Evolutionary conservation across 305 asterid species (phyloP).

Genomic region (Plantago lanceolata): DNA sequence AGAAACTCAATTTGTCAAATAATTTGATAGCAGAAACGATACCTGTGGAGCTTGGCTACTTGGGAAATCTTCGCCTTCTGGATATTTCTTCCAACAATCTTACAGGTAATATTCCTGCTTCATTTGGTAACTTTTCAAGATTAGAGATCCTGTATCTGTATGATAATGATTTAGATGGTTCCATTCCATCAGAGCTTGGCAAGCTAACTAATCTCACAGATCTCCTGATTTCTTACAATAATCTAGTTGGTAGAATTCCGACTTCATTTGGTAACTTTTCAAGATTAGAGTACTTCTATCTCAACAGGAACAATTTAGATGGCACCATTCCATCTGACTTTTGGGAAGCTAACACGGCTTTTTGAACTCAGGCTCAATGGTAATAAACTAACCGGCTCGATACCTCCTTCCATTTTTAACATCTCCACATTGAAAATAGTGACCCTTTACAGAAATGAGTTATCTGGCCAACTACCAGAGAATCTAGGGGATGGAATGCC

Average conservation of each 20-base stretch:
- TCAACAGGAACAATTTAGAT: conserved; percentile 19
- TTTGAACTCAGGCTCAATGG: conserved; percentile 12
- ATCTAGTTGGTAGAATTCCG: conserved; percentile 22
- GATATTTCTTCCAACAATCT: conserved; percentile 29
- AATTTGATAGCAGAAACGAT: conserved; percentile 29
- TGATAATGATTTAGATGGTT: conserved; percentile 23
- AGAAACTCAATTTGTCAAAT: conserved; percentile 26
- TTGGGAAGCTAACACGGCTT: conserved; percentile 1
- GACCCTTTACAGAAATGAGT: conserved; percentile 32
- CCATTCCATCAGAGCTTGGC: conserved; percentile 26
- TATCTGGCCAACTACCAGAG: conserved; percentile 32
- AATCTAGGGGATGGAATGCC: conserved; percentile 34
- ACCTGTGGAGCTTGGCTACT: conserved; percentile 31
- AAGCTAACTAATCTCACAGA: conserved; percentile 13
- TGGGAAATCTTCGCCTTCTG: conserved; percentile 26
- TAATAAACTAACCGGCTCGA: conserved; percentile 15
- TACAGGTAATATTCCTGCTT: conserved; percentile 30
- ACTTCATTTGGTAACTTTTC: conserved; percentile 36
- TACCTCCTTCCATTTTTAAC: conserved; percentile 22
- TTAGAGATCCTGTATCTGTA: conserved; percentile 24
- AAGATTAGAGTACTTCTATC: conserved; percentile 24
- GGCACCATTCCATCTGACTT: conserved; percentile 26
- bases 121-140: conserved; percentile 32
- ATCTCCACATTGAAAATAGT: conserved; percentile 28
- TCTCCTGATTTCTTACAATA: conserved; percentile 20